Percentiles rank a stretch among this genome's conserved stretches.
These are phyloP conservation scores for Claviceps fusiformis DNA, from an alignment of 2,329 filamentous ascomycete genomes.

Conservation along the genomic window DNA sequence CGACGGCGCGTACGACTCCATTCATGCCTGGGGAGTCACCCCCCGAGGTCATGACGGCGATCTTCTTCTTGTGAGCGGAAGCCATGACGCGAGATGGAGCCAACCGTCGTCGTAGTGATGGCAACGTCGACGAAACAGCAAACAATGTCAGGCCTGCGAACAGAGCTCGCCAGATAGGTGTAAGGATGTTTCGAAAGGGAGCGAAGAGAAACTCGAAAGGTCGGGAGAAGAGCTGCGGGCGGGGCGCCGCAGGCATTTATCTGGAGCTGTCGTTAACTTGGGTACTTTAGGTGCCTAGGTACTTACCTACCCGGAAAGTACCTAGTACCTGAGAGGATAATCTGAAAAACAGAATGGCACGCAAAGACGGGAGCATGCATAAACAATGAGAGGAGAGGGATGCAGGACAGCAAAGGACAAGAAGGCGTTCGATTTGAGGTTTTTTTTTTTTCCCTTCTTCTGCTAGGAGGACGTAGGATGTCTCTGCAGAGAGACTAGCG, in stretches of 20 bases:
- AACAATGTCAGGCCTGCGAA: constrained; percentile 5
- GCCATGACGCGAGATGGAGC: constrained; percentile 23
- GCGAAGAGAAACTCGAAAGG: constrained; percentile 17
- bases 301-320: too few relatives aligned
- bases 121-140: constrained; percentile 4
- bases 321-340: not conserved
- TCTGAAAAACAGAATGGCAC: not conserved
- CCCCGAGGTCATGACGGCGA: constrained; percentile 88
- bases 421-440: too few relatives aligned
- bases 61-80: constrained; percentile 50
- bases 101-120: constrained; percentile 8
- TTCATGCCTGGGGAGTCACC: constrained; percentile 95
- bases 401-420: not conserved
- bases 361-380: not conserved
- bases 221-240: constrained; percentile 16
- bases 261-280: not conserved
- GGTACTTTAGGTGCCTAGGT: too few relatives aligned
- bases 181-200: constrained; percentile 16
- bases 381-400: not conserved
- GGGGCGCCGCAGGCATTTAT: constrained; percentile 15
- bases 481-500: not conserved
- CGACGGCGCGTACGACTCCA: constrained; percentile 74
- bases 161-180: constrained; percentile 15
- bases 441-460: too few relatives aligned
- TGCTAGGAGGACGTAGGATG: too few relatives aligned